Base-by-base conservation (phyloP, 371 early-diverging fungal species). In the Coemansia sp. region DNA sequence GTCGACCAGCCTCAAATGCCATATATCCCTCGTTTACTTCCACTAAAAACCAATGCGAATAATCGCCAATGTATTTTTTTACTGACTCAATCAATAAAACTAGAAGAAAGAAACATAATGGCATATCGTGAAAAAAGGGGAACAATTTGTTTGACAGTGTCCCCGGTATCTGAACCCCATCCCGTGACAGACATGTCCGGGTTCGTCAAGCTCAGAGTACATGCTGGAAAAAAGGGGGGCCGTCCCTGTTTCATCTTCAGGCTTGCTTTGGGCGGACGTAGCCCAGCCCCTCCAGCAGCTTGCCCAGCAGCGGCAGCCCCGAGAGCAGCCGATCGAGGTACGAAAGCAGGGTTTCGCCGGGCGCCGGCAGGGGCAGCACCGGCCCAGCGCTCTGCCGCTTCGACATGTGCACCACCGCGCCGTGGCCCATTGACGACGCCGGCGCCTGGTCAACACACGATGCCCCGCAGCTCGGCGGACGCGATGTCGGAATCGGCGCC, bases 241-340 rank as follows among this genome's bases (percentile, higher is more conserved):
- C 26, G 26, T 26, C 26, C 26, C 26, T 26, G 26, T 26, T 26
- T 43, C n/a, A 43, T 43, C 26, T 49, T 31, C 16, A 10, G 12
- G n/a, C 20, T 36, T 64, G 38, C 16, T 67, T 71, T 7, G 72
- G 63, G 12, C 72, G 68, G 5, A 63, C 58, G 33, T 68, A 67
- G 31, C 72, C 72, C 2, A 71, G 55, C 7, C 68, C 68, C 41
- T 58, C 68, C 41, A 71, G 43, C 10, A 71, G 59, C 5, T 63
- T 56, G 45, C 72, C 60, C 30, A 71, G 20, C 11, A 71, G 55
- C 5, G 72, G 72, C 4, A 71, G 55, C 2, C 40, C 45, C 3
- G 59, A 55, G 14, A 71, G 48, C 10, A 71, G 57, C 12, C 72
- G 72, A 34, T 71, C 72, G 16, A 71, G 68, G 39, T 59, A 71